Evolutionary conservation across 345 rosid species (phyloP).

Genomic region (Brassica napus): Da-Ae NC_063442.1:36302501-36303000

Average conservation of each 20-base stretch:
- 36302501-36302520: conserved; percentile 60
- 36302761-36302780: not conserved
- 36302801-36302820: conserved; percentile 19
- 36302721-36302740: not conserved
- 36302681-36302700: not conserved
- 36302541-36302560: not conserved
- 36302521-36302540: conserved; percentile 51
- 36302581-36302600: conserved; percentile 11
- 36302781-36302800: not conserved
- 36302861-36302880: not conserved
- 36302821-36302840: conserved; percentile 8
- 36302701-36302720: not conserved
- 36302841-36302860: not conserved
- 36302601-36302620: not conserved
- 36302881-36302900: not conserved
- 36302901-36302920: not conserved
- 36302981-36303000: conserved; percentile 26
- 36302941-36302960: conserved; percentile 8
- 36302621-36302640: not conserved
- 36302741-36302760: conserved; percentile 5
- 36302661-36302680: not conserved
- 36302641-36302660: not conserved
- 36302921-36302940: conserved; percentile 9
- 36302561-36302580: not conserved
- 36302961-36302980: not conserved